Conservation (phyloP, 2,329 filamentous ascomycete species). For the Paraphoma chrysanthemicola region DNA sequence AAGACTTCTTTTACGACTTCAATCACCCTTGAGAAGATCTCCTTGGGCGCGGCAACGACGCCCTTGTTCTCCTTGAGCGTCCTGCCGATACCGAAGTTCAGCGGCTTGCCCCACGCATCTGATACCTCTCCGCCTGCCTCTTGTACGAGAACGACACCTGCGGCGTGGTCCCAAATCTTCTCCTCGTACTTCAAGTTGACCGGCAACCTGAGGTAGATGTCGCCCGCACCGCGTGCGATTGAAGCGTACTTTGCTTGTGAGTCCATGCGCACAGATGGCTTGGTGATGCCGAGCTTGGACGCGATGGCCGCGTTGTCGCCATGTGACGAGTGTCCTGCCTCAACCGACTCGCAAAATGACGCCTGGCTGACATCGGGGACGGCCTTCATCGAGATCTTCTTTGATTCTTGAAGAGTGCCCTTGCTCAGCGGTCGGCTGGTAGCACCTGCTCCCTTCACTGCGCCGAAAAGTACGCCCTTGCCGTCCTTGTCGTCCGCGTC, state of each 20-base stretch:
- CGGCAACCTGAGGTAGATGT: conserved; percentile 91
- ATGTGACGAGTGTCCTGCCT: conserved; percentile 90
- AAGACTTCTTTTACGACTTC: conserved; percentile 83
- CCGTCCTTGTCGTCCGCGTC: conserved; percentile 77
- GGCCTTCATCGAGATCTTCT: conserved; percentile 79
- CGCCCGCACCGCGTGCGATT: conserved; percentile 90
- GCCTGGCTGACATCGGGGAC: conserved; percentile 77
- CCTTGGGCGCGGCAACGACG: conserved; percentile 83
- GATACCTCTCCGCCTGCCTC: conserved; percentile 94
- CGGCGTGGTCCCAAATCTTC: conserved; percentile 99
- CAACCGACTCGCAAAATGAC: conserved; percentile 96
- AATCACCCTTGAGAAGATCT: conserved; percentile 78
- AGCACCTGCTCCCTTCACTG: conserved; percentile 79
- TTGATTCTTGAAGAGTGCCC: conserved; percentile 61
- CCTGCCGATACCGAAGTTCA: conserved; percentile 87
- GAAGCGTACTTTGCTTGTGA: conserved; percentile 98
- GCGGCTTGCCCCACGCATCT: conserved; percentile 81
- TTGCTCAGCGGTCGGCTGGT: conserved; percentile 74
- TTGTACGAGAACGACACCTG: conserved; percentile 89
- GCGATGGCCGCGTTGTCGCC: conserved; percentile 87
- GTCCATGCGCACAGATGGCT: conserved; percentile 92
- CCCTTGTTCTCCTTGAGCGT: conserved; percentile 92
- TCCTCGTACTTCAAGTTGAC: conserved; percentile 89
- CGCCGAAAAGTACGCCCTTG: conserved; percentile 87
- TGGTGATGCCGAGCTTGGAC: conserved; percentile 82